phyloP scores from a whole-genome alignment of 129 eudicot species.

The Mikania micrantha region DNA sequence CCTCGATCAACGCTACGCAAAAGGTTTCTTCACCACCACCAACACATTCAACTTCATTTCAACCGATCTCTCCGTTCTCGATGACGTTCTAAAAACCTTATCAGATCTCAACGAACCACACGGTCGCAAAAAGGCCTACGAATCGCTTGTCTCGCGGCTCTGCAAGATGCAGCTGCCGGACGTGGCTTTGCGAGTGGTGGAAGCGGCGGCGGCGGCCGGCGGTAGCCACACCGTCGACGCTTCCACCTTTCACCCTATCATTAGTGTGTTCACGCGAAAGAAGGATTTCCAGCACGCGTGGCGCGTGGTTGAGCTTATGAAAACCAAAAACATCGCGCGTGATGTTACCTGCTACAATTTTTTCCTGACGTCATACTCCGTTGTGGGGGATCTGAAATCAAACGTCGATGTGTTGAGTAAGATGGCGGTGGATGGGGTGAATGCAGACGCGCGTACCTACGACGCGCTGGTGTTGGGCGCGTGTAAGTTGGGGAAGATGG shows the following conservation, averaged over 20 bases:
- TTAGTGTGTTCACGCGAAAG: conserved; percentile 31
- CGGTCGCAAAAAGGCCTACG: conserved; percentile 38
- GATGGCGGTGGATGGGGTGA: conserved; percentile 45
- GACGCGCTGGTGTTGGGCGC: conserved; percentile 77
- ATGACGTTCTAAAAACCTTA: conserved; percentile 32
- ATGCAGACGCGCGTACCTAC: conserved; percentile 48
- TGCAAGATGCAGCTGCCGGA: conserved; percentile 29
- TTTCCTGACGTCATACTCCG: conserved; percentile 40
- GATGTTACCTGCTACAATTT: conserved; percentile 41
- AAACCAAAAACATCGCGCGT: conserved; percentile 25
- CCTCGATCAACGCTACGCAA: conserved; percentile 38
- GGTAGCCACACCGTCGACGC: conserved; percentile 27
- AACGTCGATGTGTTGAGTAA: conserved; percentile 33
- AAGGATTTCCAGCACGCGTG: conserved; percentile 30
- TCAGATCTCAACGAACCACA: conserved; percentile 28
- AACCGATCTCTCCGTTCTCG: conserved; percentile 34
- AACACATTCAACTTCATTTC: conserved; percentile 68
- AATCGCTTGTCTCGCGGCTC: conserved; percentile 42
- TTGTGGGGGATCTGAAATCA: conserved; percentile 30
- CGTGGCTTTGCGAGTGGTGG: conserved; percentile 47
- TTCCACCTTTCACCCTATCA: conserved; percentile 44
- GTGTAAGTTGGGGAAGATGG: conserved; percentile 59
- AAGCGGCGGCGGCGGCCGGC: conserved; percentile 32
- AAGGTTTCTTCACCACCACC: conserved; percentile 46
- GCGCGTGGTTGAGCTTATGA: conserved; percentile 43